Percentiles rank a stretch among this genome's conserved stretches.
phyloP scores from a whole-genome alignment of 257 asterid species.

The Schizonepeta tenuifolia region DNA sequence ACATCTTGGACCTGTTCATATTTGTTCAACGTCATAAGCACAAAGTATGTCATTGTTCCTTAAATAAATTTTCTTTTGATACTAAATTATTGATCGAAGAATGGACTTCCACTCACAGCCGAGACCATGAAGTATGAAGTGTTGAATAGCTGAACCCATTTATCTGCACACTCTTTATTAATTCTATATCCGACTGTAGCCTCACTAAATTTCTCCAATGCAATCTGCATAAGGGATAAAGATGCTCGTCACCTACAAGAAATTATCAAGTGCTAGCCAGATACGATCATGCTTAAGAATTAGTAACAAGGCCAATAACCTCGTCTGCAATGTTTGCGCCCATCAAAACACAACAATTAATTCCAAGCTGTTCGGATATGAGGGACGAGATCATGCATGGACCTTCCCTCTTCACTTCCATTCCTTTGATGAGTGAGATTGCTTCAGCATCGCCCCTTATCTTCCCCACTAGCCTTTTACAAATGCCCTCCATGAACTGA shows the following conservation, averaged over 20 bases:
- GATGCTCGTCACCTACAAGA: not conserved
- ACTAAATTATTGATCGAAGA: not conserved
- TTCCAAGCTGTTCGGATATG: constrained; percentile 66
- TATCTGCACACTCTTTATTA: constrained; percentile 67
- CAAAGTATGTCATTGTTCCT: not conserved
- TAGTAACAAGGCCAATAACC: constrained; percentile 42
- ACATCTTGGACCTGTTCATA: constrained; percentile 82
- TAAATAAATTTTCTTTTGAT: not conserved
- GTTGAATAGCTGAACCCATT: constrained; percentile 86
- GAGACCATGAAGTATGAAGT: constrained; percentile 76
- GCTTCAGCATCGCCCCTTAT: constrained; percentile 67
- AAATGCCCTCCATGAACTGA: constrained; percentile 93
- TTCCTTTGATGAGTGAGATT: constrained; percentile 86
- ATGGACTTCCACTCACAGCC: constrained; percentile 57
- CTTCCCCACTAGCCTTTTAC: constrained; percentile 70
- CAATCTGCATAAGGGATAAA: constrained; percentile 57
- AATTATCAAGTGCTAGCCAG: not conserved
- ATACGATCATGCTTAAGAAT: not conserved
- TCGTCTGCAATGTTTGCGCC: constrained; percentile 95
- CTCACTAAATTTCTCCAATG: constrained; percentile 87
- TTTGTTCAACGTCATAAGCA: constrained; percentile 16
- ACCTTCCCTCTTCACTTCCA: constrained; percentile 95
- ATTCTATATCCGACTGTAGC: constrained; percentile 84
- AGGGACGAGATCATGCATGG: constrained; percentile 91
- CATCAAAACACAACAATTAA: constrained; percentile 81